These are phyloP conservation scores for Cladosporium sp. DNA, from an alignment of 2,329 filamentous ascomycete species.

Conservation along the genomic window DNA sequence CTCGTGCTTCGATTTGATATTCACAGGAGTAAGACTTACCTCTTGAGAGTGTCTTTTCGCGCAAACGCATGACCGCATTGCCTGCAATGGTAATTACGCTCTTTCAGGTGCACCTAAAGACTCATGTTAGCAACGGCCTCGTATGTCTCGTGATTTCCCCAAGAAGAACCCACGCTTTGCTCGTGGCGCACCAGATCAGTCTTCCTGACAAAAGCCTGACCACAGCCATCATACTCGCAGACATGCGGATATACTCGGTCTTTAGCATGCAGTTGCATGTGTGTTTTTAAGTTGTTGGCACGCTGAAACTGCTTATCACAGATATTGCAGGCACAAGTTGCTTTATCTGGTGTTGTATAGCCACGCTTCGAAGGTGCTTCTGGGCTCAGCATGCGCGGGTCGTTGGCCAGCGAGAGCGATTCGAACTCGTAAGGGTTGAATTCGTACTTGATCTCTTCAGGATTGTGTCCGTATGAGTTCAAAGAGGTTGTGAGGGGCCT, in stretches of 20 bases:
- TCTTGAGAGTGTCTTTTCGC: slow-evolving; percentile 69
- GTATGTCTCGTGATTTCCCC: neutral
- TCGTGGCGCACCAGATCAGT: slow-evolving; percentile 65
- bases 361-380: slow-evolving; percentile 22
- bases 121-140: slow-evolving; percentile 13
- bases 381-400: neutral
- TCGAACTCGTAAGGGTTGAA: neutral
- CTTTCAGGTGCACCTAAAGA: slow-evolving; percentile 68
- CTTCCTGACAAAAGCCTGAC: slow-evolving; percentile 73
- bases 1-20: slow-evolving; percentile 2
- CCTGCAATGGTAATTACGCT: slow-evolving; percentile 65
- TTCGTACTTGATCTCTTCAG: neutral
- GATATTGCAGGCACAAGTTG: slow-evolving; percentile 66
- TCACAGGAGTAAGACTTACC: neutral
- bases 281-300: slow-evolving; percentile 81
- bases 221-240: slow-evolving; percentile 63
- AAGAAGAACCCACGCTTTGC: slow-evolving; percentile 44
- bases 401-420: neutral
- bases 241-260: slow-evolving; percentile 65
- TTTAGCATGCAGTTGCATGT: slow-evolving; percentile 79
- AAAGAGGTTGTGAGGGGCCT: neutral
- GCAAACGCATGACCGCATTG: slow-evolving; percentile 70
- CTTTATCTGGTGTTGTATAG: slow-evolving; percentile 56
- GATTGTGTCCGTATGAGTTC: neutral
- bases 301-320: slow-evolving; percentile 79